These are phyloP conservation scores for Podaxis rugospora DNA, from an alignment of 768 basidiomycete genomes.

Conservation along the genomic window DNA sequence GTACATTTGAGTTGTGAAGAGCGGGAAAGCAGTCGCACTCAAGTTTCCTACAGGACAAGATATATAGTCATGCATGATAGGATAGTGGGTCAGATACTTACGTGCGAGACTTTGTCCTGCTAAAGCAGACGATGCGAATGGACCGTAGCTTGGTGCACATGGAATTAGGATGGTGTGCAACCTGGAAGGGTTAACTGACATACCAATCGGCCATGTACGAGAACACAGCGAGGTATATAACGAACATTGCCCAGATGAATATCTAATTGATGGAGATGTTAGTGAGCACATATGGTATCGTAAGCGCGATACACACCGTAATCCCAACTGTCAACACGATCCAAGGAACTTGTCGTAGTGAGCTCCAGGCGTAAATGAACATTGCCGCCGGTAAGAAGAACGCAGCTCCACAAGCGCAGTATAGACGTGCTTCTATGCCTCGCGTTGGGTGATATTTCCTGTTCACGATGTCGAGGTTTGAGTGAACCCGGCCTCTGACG, in stretches of 20 bases:
- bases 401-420: slow-evolving; percentile 48
- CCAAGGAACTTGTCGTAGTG: slow-evolving; percentile 55
- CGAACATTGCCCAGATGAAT: slow-evolving; percentile 43
- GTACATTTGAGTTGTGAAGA: slow-evolving; percentile 63
- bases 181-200: slow-evolving; percentile 11
- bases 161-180: not conserved
- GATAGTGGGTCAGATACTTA: slow-evolving; percentile 9
- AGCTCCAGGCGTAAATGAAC: slow-evolving; percentile 73
- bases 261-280: slow-evolving; percentile 25
- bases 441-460: slow-evolving; percentile 30
- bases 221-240: slow-evolving; percentile 55
- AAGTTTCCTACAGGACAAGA: slow-evolving; percentile 26
- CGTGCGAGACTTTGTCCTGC: slow-evolving; percentile 64
- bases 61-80: too few species aligned
- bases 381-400: slow-evolving; percentile 52
- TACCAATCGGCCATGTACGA: slow-evolving; percentile 67
- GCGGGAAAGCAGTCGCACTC: slow-evolving; percentile 48
- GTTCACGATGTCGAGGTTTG: not conserved
- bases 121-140: slow-evolving; percentile 64
- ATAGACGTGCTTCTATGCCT: slow-evolving; percentile 59
- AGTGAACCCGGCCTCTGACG: not conserved
- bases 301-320: slow-evolving; percentile 19
- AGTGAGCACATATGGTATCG: not conserved
- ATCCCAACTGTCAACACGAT: slow-evolving; percentile 55
- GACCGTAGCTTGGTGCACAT: slow-evolving; percentile 36